A percentile compares a stretch with the other conserved stretches of the same genome.
phyloP scores from a whole-genome alignment of 148 eudicot species.

The Camellia granthamiana region DNA sequence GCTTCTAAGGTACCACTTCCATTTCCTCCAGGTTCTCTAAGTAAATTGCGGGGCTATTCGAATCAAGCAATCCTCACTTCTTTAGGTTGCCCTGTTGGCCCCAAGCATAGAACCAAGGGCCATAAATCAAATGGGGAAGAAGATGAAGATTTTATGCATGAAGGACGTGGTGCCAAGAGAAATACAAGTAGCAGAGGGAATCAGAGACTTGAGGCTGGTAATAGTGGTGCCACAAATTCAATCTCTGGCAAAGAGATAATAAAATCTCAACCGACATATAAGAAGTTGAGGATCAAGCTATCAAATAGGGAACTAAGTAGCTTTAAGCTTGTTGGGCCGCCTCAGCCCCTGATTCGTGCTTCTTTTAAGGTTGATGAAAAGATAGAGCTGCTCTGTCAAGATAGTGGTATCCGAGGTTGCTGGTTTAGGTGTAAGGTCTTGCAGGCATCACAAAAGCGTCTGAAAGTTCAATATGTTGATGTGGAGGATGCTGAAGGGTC shows the following conservation, averaged over 20 bases:
- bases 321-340: constrained; percentile 14
- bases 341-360: constrained; percentile 9
- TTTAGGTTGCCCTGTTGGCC: constrained; percentile 24
- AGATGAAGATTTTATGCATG: constrained; percentile 14
- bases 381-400: constrained; percentile 45
- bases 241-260: constrained; percentile 7
- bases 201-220: constrained; percentile 15
- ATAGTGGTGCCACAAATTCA: constrained; percentile 6
- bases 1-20: background rate
- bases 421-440: constrained; percentile 45
- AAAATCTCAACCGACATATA: constrained; percentile 19
- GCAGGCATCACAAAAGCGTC: constrained; percentile 20
- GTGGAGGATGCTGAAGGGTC: constrained; percentile 31
- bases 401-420: constrained; percentile 48
- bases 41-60: constrained; percentile 23
- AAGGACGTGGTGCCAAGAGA: constrained; percentile 17
- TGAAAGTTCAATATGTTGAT: constrained; percentile 38
- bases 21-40: constrained; percentile 15
- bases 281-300: constrained; percentile 32
- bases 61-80: constrained; percentile 25
- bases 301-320: constrained; percentile 16
- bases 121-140: constrained; percentile 13
- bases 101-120: background rate
- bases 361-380: constrained; percentile 22
- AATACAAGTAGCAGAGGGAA: constrained; percentile 6